Evolutionary conservation across 495 filamentous ascomycete species (phyloP).

Genomic region (Venustampulla echinocandica): DNA sequence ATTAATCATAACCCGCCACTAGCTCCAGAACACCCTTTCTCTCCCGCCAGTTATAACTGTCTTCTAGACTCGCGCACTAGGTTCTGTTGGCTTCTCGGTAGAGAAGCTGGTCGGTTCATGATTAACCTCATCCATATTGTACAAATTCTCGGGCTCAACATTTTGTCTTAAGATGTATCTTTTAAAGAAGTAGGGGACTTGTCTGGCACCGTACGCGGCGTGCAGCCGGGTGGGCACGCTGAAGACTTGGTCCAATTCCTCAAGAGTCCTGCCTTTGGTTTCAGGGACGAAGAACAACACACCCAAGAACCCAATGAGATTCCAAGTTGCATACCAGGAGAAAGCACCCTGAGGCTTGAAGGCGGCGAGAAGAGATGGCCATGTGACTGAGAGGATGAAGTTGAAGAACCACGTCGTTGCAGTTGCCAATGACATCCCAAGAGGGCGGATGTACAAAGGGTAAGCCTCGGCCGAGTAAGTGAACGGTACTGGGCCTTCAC

Average conservation of each 20-base stretch:
- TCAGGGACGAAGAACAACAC: conserved; percentile 72
- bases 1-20: too few relatives aligned
- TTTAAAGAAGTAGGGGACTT: conserved; percentile 15
- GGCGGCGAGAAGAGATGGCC: conserved; percentile 53
- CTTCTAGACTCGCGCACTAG: conserved; percentile 8
- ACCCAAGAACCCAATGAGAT: conserved; percentile 57
- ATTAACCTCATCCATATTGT: conserved; percentile 11
- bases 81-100: conserved; percentile 6
- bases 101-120: conserved; percentile 6
- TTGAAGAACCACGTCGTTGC: conserved; percentile 67
- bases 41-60: not conserved
- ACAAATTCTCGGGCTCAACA: conserved; percentile 8
- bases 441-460: conserved; percentile 64
- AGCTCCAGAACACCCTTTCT: not conserved
- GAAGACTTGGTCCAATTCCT: conserved; percentile 53
- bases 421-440: conserved; percentile 69
- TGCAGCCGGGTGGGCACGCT: conserved; percentile 40
- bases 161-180: conserved; percentile 10
- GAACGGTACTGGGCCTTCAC: conserved; percentile 65
- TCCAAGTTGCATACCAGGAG: conserved; percentile 57
- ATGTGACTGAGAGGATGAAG: conserved; percentile 59
- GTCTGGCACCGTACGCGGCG: conserved; percentile 16
- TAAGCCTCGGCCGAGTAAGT: conserved; percentile 75
- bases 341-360: conserved; percentile 42
- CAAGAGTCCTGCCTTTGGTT: conserved; percentile 70